A percentile compares a stretch with the other conserved stretches of the same genome.
phyloP scores from a whole-genome alignment of 2,329 filamentous ascomycete genomes.

The Alternaria brassicae region DNA sequence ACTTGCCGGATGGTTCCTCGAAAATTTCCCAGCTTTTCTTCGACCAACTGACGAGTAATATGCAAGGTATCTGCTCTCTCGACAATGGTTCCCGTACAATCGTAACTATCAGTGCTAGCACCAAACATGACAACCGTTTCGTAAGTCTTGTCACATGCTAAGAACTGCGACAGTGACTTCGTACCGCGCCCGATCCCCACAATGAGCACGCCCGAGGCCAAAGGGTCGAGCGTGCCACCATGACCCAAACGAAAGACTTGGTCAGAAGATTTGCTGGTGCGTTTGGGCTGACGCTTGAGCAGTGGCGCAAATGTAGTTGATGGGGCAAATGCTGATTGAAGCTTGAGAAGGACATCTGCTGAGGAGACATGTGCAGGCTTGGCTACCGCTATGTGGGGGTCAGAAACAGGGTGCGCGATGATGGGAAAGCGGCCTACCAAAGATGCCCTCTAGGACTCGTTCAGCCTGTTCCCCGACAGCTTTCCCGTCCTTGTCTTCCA shows the following conservation, averaged over 20 bases:
- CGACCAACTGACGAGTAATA: slow-evolving; percentile 28
- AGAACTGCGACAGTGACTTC: slow-evolving; percentile 35
- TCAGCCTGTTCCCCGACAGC: background rate
- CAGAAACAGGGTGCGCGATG: background rate
- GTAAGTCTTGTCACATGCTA: slow-evolving; percentile 40
- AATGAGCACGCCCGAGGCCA: slow-evolving; percentile 42
- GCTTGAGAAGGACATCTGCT: slow-evolving; percentile 33
- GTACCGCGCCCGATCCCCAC: slow-evolving; percentile 42
- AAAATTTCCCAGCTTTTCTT: slow-evolving; percentile 27
- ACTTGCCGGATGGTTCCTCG: slow-evolving; percentile 33
- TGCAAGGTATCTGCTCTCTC: slow-evolving; percentile 22
- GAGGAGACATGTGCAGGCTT: slow-evolving; percentile 35
- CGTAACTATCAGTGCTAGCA: slow-evolving; percentile 41
- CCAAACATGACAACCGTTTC: slow-evolving; percentile 40
- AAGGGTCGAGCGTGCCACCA: slow-evolving; percentile 41
- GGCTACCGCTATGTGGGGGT: slow-evolving; percentile 22
- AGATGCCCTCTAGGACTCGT: slow-evolving; percentile 31
- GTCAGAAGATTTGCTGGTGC: slow-evolving; percentile 29
- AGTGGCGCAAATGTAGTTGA: slow-evolving; percentile 30
- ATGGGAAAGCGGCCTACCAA: slow-evolving; percentile 20
- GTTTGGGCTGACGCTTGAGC: slow-evolving; percentile 23
- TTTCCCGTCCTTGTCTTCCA: slow-evolving; percentile 1
- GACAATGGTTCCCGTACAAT: slow-evolving; percentile 30
- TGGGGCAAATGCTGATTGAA: slow-evolving; percentile 29
- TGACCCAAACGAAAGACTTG: slow-evolving; percentile 41